Evolutionary conservation across 805 yeast species (phyloP), one percentile per base, ranked within the genome.

Genomic region (Candida yuanshanica): DNA sequence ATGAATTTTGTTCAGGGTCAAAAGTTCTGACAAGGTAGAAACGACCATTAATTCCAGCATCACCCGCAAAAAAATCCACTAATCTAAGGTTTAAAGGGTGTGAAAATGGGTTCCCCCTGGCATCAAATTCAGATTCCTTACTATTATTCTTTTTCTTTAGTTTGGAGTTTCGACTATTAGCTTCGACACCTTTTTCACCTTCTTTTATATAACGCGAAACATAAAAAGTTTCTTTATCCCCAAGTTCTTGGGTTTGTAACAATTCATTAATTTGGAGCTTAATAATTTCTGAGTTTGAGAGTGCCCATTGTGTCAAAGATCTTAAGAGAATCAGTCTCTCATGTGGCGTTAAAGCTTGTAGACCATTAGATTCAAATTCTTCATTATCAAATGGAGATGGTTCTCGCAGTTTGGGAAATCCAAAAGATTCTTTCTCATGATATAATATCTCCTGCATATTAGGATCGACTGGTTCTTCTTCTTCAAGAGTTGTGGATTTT

Each of bases 41-140:
- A 16, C 59, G 46, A 7, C 60, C 60, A 41, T 43, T 48, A 5
- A 45, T 24, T 7, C 58, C 58, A 21, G 49, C 51, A 37, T 53
- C 59, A 34, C 61, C 61, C 5, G 55, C 55, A 26, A 45, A 56
- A 32, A 56, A 55, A 33, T 53, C 58, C 16, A 56, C 6, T 8
- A 55, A 24, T 42, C 61, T 49, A 24, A 55, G 39, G 7, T 48
- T 47, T 33, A 51, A 36, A 32, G 45, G 49, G 43, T 50, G 44
- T 9, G 46, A 42, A 20, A 45, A 21, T 14, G 59, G 58, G 24
- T 48, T 45, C 1, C 43, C 40, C 8, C 46, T 4, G 10, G 57
- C 52, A 37, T 55, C 58, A 8, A 45, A 23, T 37, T 36, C 36
- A 23, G 23, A 13, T 18, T 39, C 44, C 12, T 39, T 17, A 17